A percentile compares a stretch with the other conserved stretches of the same genome.
phyloP scores from a whole-genome alignment of 257 asterid species.

The Paraleonurus japonicus region DNA sequence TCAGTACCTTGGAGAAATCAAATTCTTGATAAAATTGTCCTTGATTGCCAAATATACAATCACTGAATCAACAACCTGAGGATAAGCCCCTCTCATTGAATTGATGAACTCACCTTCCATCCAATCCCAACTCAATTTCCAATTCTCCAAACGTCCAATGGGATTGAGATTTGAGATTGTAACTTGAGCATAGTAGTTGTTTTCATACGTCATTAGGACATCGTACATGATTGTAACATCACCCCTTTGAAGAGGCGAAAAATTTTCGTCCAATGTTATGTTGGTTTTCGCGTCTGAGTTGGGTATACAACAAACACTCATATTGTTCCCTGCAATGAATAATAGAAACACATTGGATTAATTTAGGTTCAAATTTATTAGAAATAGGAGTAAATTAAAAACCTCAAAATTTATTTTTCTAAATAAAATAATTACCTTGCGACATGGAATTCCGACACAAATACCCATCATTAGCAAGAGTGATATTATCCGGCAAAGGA shows the following conservation, averaged over 20 bases:
- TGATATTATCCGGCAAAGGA: constrained; percentile 54
- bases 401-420: too few species aligned
- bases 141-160: constrained; percentile 48
- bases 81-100: constrained; percentile 62
- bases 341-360: background rate
- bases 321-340: constrained; percentile 34
- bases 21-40: constrained; percentile 36
- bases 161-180: constrained; percentile 58
- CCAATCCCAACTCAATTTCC: constrained; percentile 76
- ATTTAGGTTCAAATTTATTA: background rate
- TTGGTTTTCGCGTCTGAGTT: constrained; percentile 33
- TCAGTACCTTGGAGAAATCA: constrained; percentile 52
- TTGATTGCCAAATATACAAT: constrained; percentile 58
- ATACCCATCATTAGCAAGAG: constrained; percentile 61
- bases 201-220: constrained; percentile 40
- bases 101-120: constrained; percentile 63
- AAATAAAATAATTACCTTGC: constrained; percentile 8
- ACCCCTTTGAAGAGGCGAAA: constrained; percentile 42
- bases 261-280: constrained; percentile 11
- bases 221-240: constrained; percentile 65
- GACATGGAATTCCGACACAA: constrained; percentile 33
- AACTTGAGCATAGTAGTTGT: constrained; percentile 55
- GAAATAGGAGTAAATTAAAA: too few species aligned
- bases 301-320: constrained; percentile 46
- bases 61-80: constrained; percentile 43